Conservation (phyloP, 179 eudicot species). For the Spinacia oleracea region DNA sequence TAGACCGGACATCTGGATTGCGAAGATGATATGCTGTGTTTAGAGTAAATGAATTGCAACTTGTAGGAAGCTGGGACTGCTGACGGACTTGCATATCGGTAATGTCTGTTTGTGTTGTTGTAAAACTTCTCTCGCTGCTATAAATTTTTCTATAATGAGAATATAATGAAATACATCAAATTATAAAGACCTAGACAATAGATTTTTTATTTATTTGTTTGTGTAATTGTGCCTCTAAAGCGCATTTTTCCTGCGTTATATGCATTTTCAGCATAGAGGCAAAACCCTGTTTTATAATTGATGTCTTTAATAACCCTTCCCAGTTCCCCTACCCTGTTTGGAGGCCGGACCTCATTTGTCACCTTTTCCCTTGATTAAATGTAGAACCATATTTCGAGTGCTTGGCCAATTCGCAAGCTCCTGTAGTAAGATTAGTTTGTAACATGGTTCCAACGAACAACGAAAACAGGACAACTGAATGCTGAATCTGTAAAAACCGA, state of each 20-base stretch:
- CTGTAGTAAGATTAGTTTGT: neutral
- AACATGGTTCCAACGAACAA: too few relatives aligned
- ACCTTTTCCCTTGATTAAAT: neutral
- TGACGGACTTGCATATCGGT: neutral
- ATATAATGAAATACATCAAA: neutral
- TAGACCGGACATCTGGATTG: neutral
- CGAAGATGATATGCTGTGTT: neutral
- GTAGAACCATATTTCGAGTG: neutral
- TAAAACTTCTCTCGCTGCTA: neutral
- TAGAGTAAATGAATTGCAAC: neutral
- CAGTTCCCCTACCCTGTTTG: neutral
- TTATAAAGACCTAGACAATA: too few relatives aligned
- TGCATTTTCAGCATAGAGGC: neutral
- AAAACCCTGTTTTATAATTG: neutral
- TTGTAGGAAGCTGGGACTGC: neutral
- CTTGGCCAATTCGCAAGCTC: neutral
- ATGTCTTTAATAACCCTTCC: neutral
- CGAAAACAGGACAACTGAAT: neutral
- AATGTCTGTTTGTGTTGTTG: neutral
- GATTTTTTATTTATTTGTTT: neutral
- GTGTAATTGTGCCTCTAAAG: neutral
- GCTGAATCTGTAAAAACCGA: neutral
- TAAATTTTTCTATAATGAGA: neutral
- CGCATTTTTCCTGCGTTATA: neutral
- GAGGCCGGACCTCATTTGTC: neutral